Base-by-base conservation (phyloP, 192 early-diverging fungal genomes). In the Spizellomyces sp. region DNA sequence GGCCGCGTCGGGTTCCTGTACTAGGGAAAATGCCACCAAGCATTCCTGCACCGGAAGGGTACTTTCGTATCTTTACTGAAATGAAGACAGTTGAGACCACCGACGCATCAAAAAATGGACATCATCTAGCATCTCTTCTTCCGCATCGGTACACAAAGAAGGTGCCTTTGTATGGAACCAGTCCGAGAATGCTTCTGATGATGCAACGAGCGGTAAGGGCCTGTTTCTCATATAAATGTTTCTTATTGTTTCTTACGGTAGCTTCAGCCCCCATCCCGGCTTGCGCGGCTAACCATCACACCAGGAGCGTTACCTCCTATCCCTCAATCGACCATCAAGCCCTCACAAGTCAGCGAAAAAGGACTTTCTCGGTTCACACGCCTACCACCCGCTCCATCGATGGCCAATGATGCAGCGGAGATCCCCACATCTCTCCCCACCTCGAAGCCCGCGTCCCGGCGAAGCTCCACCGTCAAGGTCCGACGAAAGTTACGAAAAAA, bases 51-150 rank as follows among this genome's bases (percentile, higher is more conserved):
- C 15, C 52, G 10, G 64, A 57, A 58, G 59, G 59, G 5, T 74
- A 74, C 42, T 74, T 74, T 67, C 64, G 72, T 12, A 55, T 67
- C 19, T 74, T 74, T 42, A 74, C 72, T 46, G 68, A 74, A 41
- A 66, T 74, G 66, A 74, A 74, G 27, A 74, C 64, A n/a, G 46
- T 74, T 6, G 72, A 74, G 55, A 74, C 59, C 8, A 65, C 48
- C 46, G 46, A 59, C 12, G 43, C 46, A 27, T 41, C 22, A 0
- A 61, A 59, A 15, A 62, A 70, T 45, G 72, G 66, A 68, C 64
- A 74, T 46, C 73, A 61, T 43, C 52, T 69, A 36, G 73, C 73
- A 6, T 8, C 15, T 41, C 48, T 75, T 19, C 60, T 75, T 14
- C 73, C 73, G 15, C 66, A 75, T 47, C 65, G 66, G 4, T 75